Conservation (phyloP, 2,329 filamentous ascomycete species). For the Phialophora macrospora region DNA sequence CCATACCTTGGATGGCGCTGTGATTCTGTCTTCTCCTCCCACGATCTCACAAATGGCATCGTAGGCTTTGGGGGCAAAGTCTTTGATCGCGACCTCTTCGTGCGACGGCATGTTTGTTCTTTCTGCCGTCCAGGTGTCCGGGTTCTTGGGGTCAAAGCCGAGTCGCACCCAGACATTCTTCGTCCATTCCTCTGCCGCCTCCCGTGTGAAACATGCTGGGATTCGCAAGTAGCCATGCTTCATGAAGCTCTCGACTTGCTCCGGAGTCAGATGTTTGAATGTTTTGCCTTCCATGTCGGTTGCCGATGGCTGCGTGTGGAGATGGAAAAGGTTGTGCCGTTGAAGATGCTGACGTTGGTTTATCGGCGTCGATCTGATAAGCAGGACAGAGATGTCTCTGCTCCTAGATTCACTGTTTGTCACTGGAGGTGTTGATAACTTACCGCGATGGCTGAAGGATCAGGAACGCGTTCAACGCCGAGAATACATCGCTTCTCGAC, state of each 20-base stretch:
- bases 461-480: background rate
- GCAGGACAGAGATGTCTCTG: background rate
- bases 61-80: conserved; percentile 70
- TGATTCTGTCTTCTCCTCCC: conserved; percentile 64
- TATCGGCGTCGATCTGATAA: background rate
- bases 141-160: conserved; percentile 67
- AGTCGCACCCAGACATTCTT: conserved; percentile 66
- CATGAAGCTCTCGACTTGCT: conserved; percentile 60
- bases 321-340: background rate
- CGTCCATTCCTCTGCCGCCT: conserved; percentile 56
- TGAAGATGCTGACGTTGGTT: background rate
- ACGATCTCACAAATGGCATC: conserved; percentile 68
- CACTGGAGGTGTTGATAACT: background rate
- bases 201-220: conserved; percentile 56
- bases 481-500: background rate
- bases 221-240: conserved; percentile 62
- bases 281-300: conserved; percentile 19
- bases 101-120: conserved; percentile 69
- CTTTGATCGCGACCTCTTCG: conserved; percentile 57
- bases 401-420: background rate
- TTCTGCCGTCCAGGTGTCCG: conserved; percentile 66
- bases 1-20: conserved; percentile 58
- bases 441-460: background rate
- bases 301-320: background rate
- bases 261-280: conserved; percentile 46